phyloP scores from a whole-genome alignment of 345 rosid species.

The Linum trigynum region DNA sequence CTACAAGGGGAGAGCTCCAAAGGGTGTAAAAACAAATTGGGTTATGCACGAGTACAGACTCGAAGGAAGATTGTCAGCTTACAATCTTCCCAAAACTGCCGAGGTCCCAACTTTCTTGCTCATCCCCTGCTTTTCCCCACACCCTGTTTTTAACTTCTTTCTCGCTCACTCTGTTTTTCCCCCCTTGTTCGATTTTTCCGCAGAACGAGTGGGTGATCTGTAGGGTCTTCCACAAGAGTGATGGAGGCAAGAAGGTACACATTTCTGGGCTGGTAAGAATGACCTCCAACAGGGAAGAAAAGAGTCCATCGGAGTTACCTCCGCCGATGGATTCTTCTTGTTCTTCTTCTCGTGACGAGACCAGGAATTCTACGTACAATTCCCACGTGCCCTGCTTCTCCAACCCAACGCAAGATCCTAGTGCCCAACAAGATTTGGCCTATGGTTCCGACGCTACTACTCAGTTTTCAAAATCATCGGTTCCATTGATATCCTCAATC shows the following conservation, averaged over 20 bases:
- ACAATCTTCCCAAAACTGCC: constrained; percentile 3
- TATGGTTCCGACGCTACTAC: constrained; percentile 17
- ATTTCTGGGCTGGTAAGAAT: constrained; percentile 14
- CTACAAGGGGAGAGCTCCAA: constrained; percentile 12
- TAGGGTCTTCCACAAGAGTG: not conserved
- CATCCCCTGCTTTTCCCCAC: not conserved
- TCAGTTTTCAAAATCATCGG: constrained; percentile 14
- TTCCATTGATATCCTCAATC: constrained; percentile 1
- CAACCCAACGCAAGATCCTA: constrained; percentile 14
- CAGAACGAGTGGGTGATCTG: constrained; percentile 76
- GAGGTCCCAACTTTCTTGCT: not conserved
- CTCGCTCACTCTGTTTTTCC: not conserved
- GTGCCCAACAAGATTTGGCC: constrained; percentile 6
- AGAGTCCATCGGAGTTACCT: constrained; percentile 34
- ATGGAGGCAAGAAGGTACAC: constrained; percentile 43
- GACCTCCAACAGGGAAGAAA: constrained; percentile 23
- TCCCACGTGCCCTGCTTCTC: constrained; percentile 37
- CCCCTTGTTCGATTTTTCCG: not conserved
- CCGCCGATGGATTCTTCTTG: constrained; percentile 53
- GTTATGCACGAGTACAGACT: constrained; percentile 7
- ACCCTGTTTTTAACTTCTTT: not conserved
- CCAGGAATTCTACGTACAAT: constrained; percentile 8
- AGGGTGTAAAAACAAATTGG: constrained; percentile 3
- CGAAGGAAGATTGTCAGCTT: not conserved
- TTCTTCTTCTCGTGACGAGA: constrained; percentile 12